Evolutionary conservation across 768 basidiomycete species (phyloP), one percentile per base, ranked within the genome.

Genomic region (Cyclocybe aegerita): DNA sequence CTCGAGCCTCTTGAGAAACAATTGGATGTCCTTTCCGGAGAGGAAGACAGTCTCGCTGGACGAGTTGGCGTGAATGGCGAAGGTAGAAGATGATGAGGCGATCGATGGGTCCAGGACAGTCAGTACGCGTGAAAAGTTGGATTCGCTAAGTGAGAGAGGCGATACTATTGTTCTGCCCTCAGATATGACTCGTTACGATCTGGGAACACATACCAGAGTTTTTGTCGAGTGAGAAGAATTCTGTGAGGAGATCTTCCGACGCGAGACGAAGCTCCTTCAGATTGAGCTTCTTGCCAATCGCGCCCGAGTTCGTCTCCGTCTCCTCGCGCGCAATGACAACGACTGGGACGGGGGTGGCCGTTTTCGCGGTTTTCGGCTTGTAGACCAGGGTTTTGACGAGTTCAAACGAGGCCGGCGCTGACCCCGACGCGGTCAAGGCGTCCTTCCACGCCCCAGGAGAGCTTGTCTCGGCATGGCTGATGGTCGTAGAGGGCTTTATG

Each of bases 331-430:
- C 90, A 66, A 98, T 80, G 52, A 95, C 86, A 56, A 98, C 78
- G 50, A 98, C 84, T 7, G 93, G 94, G 46, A 92, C 79, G 1
- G 92, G 84, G 30, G 79, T 82, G 6, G 89, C 90, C 0, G 82
- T 80, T 68, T 97, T 97, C n/a, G 93, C 88, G 2, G 93, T 93
- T 70, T 95, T 95, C 31, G 94, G 94, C 66, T 98, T 98, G 85
- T 92, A 96, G 49, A 96, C 86, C 58, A 95, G 85, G 42, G 88
- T 90, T 68, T 93, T 94, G 65, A 89, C 79, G 59, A 91, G 77
- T 65, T 89, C 82, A 62, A 86, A 90, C 11, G 75, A 73, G 41
- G 70, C 71, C 1, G 86, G 85, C 16, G 77, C 71, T 9, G 77
- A 70, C 35, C 77, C 57, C 44, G 70, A 67, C 6, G 79, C 74